Evolutionary conservation across 1,139 yeast genomes (phyloP).

Genomic region (Pichia sp.): DNA sequence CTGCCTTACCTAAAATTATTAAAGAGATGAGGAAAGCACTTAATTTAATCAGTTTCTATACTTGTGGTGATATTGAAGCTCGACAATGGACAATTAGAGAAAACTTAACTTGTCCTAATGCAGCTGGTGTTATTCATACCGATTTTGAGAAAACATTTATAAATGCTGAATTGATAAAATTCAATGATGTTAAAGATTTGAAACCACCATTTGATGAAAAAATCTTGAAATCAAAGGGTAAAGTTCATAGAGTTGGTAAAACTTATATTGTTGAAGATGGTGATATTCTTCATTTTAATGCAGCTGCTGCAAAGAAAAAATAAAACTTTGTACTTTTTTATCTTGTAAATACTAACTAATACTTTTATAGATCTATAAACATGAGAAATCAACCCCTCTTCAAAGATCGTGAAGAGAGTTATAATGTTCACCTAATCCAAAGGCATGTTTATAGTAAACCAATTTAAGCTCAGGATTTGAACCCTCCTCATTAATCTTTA

Average conservation of each 20-base stretch:
- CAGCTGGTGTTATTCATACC: conserved; percentile 90
- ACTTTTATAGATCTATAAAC: not conserved
- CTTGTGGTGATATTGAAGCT: conserved; percentile 86
- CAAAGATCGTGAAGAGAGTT: conserved; percentile 62
- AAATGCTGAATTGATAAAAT: conserved; percentile 58
- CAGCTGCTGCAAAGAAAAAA: conserved; percentile 30
- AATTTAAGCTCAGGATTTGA: conserved; percentile 48
- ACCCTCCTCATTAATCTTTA: conserved; percentile 50
- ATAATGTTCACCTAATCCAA: conserved; percentile 92
- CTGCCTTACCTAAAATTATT: conserved; percentile 43
- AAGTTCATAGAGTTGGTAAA: conserved; percentile 58
- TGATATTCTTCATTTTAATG: conserved; percentile 60
- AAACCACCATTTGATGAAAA: conserved; percentile 40
- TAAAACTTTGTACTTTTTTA: not conserved
- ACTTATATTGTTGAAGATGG: conserved; percentile 71
- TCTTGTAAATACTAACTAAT: not conserved
- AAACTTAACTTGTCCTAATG: conserved; percentile 80
- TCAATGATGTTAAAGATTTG: conserved; percentile 38
- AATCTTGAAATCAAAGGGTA: conserved; percentile 39
- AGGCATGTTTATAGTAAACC: conserved; percentile 79
- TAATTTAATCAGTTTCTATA: conserved; percentile 75
- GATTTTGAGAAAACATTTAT: conserved; percentile 81
- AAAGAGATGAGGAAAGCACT: conserved; percentile 61
- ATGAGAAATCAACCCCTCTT: not conserved
- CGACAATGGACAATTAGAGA: conserved; percentile 86